Conservation (phyloP, 2,329 filamentous ascomycete genomes). For the Penicillium sp. region DNA sequence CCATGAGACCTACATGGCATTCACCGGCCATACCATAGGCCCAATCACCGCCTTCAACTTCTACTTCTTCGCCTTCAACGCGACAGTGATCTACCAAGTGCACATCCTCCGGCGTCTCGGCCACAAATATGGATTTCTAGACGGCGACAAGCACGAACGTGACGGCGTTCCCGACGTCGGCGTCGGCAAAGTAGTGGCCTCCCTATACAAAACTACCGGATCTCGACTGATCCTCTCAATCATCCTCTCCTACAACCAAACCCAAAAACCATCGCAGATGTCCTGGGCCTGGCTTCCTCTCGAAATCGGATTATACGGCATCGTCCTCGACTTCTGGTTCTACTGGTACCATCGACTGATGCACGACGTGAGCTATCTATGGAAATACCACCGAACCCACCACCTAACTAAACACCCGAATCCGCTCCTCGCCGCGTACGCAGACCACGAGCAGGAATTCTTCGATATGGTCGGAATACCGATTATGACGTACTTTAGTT, state of each 20-base stretch:
- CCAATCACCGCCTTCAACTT: conserved; percentile 36
- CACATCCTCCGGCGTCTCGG: conserved; percentile 23
- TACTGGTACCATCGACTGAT: conserved; percentile 35
- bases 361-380: conserved; percentile 43
- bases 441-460: conserved; percentile 45
- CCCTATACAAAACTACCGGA: conserved; percentile 36
- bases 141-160: conserved; percentile 24
- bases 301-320: conserved; percentile 28
- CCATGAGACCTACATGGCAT: conserved; percentile 37
- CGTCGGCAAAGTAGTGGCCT: conserved; percentile 34
- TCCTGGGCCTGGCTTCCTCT: conserved; percentile 38
- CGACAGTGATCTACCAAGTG: conserved; percentile 40
- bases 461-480: conserved; percentile 46
- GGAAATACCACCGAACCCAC: conserved; percentile 48
- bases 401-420: conserved; percentile 49
- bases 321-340: conserved; percentile 28
- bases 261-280: conserved; percentile 25
- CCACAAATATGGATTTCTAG: conserved; percentile 22
- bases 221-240: conserved; percentile 35
- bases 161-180: conserved; percentile 45
- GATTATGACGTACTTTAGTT: conserved; percentile 37
- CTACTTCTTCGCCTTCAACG: conserved; percentile 43
- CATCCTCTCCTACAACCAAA: conserved; percentile 30
- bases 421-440: conserved; percentile 43
- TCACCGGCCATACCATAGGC: conserved; percentile 31